Conservation (phyloP, 192 early-diverging fungal genomes). For the Backusella westeae region DNA sequence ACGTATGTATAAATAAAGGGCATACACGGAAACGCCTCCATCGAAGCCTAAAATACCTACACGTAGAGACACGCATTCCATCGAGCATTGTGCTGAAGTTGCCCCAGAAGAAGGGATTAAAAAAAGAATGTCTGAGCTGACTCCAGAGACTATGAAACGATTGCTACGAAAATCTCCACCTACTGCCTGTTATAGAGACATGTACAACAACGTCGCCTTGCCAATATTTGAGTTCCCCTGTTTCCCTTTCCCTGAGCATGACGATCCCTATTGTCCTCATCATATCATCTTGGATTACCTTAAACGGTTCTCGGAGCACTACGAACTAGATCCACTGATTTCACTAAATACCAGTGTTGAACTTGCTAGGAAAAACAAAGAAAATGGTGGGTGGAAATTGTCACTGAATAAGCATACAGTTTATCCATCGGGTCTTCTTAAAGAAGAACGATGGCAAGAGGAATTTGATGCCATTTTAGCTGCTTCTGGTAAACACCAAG, state of each 20-base stretch:
- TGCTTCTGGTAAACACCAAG: slow-evolving; percentile 22
- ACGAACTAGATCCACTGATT: slow-evolving; percentile 14
- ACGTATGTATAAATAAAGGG: background rate
- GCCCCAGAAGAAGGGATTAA: background rate
- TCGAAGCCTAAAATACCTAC: slow-evolving; percentile 9
- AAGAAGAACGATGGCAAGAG: background rate
- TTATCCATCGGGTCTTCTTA: background rate
- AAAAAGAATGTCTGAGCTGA: slow-evolving; percentile 11
- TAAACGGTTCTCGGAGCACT: slow-evolving; percentile 7
- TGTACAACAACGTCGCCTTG: background rate
- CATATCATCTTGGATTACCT: slow-evolving; percentile 6
- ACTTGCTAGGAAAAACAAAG: slow-evolving; percentile 5
- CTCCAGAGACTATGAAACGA: slow-evolving; percentile 1
- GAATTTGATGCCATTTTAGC: slow-evolving; percentile 18
- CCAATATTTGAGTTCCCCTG: background rate
- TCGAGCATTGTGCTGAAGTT: background rate
- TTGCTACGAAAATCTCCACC: background rate
- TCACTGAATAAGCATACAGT: background rate
- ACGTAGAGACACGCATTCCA: background rate
- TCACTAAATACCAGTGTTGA: slow-evolving; percentile 24
- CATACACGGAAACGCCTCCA: slow-evolving; percentile 4
- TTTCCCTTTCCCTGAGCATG: background rate
- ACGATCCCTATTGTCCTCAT: background rate
- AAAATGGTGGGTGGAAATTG: background rate
- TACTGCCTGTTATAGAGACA: slow-evolving; percentile 16